Evolutionary conservation across 2,329 filamentous ascomycete genomes (phyloP).

Genomic region (Kalaharituber pfeilii): DNA sequence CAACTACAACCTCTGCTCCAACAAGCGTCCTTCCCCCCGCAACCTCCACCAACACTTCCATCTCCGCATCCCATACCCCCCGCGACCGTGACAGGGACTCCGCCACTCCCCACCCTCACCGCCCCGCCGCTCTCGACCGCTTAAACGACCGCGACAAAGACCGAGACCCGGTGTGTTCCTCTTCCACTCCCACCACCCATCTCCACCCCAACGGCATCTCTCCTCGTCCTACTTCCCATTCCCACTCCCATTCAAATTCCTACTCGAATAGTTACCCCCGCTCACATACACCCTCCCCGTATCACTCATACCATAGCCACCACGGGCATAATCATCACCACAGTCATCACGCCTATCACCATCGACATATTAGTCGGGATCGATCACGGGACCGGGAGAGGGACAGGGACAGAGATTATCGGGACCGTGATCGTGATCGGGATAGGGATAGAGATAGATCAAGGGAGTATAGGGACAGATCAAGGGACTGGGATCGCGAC

Average conservation of each 20-base stretch:
- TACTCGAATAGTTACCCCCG: background rate
- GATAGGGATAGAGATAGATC: background rate
- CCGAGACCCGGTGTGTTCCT: no score
- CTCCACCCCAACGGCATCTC: no score
- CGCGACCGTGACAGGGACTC: background rate
- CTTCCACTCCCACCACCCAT: no score
- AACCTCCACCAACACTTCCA: no score
- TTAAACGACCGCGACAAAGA: background rate
- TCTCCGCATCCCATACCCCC: background rate
- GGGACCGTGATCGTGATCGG: background rate
- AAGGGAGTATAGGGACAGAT: no score
- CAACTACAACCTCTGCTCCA: no score
- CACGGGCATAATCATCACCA: background rate
- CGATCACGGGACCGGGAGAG: background rate
- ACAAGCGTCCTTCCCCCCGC: no score
- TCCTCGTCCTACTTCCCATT: background rate
- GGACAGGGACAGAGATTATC: background rate
- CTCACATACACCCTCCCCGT: background rate
- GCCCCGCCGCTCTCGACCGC: no score
- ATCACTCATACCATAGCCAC: background rate
- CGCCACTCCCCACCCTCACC: no score
- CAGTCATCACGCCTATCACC: background rate
- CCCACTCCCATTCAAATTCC: background rate
- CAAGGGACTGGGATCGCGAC: background rate
- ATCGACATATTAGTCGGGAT: background rate